Evolutionary conservation across 148 eudicot genomes (phyloP).

Genomic region (Fagopyrum esculentum): DNA sequence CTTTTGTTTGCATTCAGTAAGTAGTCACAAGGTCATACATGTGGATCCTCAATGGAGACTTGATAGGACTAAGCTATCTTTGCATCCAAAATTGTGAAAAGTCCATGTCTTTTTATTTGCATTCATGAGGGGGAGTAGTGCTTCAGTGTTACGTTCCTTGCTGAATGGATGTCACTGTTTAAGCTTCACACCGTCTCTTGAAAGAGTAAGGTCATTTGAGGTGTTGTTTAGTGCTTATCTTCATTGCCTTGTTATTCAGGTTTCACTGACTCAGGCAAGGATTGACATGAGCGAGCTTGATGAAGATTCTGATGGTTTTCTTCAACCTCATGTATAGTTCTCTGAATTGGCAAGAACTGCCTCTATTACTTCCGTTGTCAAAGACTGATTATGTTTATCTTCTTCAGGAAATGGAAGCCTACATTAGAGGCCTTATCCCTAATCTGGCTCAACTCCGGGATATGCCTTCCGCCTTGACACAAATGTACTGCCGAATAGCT

Average conservation of each 20-base stretch:
- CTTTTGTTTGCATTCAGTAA: constrained; percentile 1
- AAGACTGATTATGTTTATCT: background rate
- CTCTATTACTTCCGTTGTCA: background rate
- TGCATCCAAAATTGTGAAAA: background rate
- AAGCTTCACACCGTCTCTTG: background rate
- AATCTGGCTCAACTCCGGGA: constrained; percentile 95
- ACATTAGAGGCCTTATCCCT: constrained; percentile 92
- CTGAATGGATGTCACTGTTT: background rate
- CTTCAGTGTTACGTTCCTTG: background rate
- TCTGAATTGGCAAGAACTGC: background rate
- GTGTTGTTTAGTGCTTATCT: background rate
- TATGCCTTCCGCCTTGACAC: constrained; percentile 82
- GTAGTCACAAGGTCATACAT: background rate
- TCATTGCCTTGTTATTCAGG: constrained; percentile 36
- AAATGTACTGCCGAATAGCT: constrained; percentile 95
- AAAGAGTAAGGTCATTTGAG: background rate
- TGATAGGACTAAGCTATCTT: background rate
- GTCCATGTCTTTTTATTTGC: too few species aligned
- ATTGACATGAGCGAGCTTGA: constrained; percentile 99
- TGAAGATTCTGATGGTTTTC: constrained; percentile 98
- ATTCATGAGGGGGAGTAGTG: background rate
- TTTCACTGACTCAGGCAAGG: constrained; percentile 97
- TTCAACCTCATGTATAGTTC: constrained; percentile 69
- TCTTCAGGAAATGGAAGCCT: constrained; percentile 89
- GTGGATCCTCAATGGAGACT: background rate